Conservation (phyloP, 345 rosid species). For the Salix dunnii region DNA sequence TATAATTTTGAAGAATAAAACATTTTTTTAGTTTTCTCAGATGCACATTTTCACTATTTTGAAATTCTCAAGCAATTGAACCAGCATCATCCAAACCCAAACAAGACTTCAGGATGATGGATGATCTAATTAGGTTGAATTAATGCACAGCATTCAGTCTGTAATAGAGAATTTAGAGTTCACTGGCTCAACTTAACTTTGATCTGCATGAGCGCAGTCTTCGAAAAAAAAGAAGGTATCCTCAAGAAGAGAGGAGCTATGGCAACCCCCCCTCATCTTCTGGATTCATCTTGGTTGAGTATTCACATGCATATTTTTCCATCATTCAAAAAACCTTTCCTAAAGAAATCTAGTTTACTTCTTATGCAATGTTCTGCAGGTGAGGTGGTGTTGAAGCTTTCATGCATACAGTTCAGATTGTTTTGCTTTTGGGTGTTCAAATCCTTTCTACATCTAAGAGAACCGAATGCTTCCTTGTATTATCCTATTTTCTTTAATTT, state of each 20-base stretch:
- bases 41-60: not conserved
- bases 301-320: not conserved
- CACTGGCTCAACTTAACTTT: not conserved
- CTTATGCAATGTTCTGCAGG: not conserved
- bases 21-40: not conserved
- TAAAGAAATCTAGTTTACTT: not conserved
- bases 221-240: not conserved
- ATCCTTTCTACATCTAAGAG: not conserved
- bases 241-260: not conserved
- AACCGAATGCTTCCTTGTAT: not conserved
- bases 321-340: not conserved
- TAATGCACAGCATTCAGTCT: not conserved
- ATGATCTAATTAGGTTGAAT: constrained; percentile 2
- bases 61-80: constrained; percentile 1
- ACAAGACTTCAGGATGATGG: not conserved
- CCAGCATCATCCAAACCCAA: not conserved
- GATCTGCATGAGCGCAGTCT: not conserved
- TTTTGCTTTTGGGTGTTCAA: not conserved
- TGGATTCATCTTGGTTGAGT: not conserved
- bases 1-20: not conserved
- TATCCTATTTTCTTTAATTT: not conserved
- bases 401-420: not conserved
- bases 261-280: not conserved
- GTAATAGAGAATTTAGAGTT: not conserved
- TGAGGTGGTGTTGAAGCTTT: not conserved